These are phyloP conservation scores for Aspergillus tanneri DNA, from an alignment of 2,329 filamentous ascomycete species.

Conservation along the genomic window DNA sequence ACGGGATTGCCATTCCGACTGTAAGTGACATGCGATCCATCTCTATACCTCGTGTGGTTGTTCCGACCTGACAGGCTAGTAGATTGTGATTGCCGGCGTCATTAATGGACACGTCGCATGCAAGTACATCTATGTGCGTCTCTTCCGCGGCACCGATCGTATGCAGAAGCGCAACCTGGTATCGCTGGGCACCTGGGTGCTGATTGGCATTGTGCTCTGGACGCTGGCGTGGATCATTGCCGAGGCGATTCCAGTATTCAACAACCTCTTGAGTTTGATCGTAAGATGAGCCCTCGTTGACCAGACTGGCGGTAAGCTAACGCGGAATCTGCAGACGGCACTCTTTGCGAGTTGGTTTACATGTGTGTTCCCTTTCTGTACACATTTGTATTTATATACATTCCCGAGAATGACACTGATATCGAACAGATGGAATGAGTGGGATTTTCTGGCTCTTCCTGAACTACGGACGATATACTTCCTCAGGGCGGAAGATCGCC, in stretches of 20 bases:
- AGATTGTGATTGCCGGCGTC: slow-evolving; percentile 65
- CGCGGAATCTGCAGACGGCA: slow-evolving; percentile 35
- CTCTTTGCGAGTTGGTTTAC: slow-evolving; percentile 66
- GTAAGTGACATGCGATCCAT: slow-evolving; percentile 11
- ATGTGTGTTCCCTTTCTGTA: slow-evolving; percentile 18
- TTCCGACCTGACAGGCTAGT: neutral
- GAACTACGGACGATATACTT: slow-evolving; percentile 22
- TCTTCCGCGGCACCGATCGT: slow-evolving; percentile 58
- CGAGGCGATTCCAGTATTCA: slow-evolving; percentile 65
- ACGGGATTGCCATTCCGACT: slow-evolving; percentile 61
- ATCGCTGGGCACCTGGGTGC: slow-evolving; percentile 56
- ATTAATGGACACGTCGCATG: slow-evolving; percentile 64
- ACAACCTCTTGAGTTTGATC: slow-evolving; percentile 58
- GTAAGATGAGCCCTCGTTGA: neutral
- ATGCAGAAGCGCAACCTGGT: slow-evolving; percentile 47
- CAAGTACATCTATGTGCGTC: slow-evolving; percentile 63
- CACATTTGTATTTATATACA: neutral
- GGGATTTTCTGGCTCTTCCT: slow-evolving; percentile 29
- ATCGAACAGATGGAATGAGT: slow-evolving; percentile 7
- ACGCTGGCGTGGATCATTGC: slow-evolving; percentile 62
- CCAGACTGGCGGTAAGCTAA: neutral
- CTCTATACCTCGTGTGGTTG: too few species aligned
- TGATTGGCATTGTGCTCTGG: slow-evolving; percentile 56
- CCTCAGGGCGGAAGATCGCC: slow-evolving; percentile 20
- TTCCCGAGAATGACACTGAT: neutral